These are phyloP conservation scores for Diplodia intermedia DNA, from an alignment of 2,329 filamentous ascomycete species.

Conservation along the genomic window DNA sequence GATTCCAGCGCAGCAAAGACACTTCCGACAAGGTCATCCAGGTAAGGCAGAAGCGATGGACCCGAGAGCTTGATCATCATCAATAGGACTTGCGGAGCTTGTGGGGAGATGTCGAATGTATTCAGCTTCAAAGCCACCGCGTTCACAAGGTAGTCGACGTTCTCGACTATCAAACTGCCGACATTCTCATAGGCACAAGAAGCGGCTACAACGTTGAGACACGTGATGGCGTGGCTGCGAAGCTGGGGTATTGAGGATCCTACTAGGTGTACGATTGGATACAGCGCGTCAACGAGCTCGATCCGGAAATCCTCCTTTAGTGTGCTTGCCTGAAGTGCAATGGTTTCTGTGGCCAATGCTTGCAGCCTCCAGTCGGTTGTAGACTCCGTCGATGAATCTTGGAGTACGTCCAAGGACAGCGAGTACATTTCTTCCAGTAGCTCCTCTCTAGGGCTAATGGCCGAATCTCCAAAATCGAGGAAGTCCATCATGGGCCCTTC, in stretches of 20 bases:
- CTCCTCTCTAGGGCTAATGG: constrained; percentile 39
- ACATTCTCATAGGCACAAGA: constrained; percentile 78
- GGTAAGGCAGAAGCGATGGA: constrained; percentile 78
- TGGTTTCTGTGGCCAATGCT: constrained; percentile 80
- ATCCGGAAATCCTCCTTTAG: constrained; percentile 73
- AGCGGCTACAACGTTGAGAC: constrained; percentile 78
- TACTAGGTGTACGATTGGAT: constrained; percentile 87
- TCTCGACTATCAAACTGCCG: constrained; percentile 81
- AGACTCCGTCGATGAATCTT: constrained; percentile 48
- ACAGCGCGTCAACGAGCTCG: constrained; percentile 89
- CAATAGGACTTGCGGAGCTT: constrained; percentile 84
- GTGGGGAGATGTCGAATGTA: constrained; percentile 88
- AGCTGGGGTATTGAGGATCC: constrained; percentile 73
- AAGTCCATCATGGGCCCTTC: constrained; percentile 69
- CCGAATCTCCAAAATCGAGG: constrained; percentile 59
- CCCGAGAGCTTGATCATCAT: constrained; percentile 96
- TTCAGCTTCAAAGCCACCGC: constrained; percentile 88
- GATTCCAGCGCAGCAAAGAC: constrained; percentile 94
- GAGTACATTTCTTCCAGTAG: constrained; percentile 70
- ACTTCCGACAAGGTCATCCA: constrained; percentile 89
- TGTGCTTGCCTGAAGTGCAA: constrained; percentile 76
- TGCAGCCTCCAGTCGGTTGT: constrained; percentile 72
- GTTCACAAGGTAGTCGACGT: constrained; percentile 96
- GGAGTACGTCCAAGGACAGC: constrained; percentile 69
- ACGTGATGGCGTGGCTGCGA: constrained; percentile 80